Evolutionary conservation across 73 alveolate genomes (phyloP).

Genomic region (Stentor roeselii): DNA sequence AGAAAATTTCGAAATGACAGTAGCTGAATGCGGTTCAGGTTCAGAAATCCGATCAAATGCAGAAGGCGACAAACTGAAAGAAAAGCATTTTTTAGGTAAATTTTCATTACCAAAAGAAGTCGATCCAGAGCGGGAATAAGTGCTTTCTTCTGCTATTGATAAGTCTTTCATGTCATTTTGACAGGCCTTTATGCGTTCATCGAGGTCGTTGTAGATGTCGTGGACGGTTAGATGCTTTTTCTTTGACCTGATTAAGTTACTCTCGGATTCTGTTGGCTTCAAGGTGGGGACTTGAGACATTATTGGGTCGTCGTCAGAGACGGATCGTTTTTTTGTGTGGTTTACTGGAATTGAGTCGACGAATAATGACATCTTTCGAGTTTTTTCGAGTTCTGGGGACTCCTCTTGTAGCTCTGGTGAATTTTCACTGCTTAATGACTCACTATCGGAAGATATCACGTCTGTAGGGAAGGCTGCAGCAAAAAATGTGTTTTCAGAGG

Average conservation of each 20-base stretch:
- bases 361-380: no score
- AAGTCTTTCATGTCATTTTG: not conserved
- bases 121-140: not conserved
- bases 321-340: no score
- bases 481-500: not conserved
- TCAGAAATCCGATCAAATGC: not conserved
- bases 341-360: no score
- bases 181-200: not conserved
- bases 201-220: conserved; percentile 8
- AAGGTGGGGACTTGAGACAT: no score
- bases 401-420: not conserved
- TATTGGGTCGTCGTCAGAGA: no score
- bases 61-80: not conserved
- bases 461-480: not conserved
- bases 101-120: not conserved
- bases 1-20: not conserved
- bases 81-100: not conserved
- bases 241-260: no score
- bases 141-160: not conserved
- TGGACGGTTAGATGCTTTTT: no score
- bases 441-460: no score
- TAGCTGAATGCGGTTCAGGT: not conserved
- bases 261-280: no score
- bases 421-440: not conserved
- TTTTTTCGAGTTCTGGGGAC: no score